These are phyloP conservation scores for Piper longum DNA, from an alignment of 164 flowering plant genomes.

Conservation along the genomic window DNA sequence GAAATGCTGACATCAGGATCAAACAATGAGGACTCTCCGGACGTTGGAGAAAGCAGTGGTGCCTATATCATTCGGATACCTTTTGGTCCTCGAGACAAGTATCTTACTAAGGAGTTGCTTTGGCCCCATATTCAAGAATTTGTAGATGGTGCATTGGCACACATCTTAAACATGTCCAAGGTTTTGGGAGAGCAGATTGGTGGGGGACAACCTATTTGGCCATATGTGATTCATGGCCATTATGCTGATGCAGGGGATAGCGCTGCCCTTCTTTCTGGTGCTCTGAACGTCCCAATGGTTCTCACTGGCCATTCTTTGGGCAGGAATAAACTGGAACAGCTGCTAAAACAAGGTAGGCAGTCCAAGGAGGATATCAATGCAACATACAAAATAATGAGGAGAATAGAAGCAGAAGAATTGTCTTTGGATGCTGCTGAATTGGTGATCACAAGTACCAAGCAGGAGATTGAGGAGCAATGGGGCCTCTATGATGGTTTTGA, in stretches of 20 bases:
- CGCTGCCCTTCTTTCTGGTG: constrained; percentile 92
- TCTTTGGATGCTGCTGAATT: constrained; percentile 95
- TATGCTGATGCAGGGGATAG: constrained; percentile 97
- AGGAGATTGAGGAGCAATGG: constrained; percentile 96
- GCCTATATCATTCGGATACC: constrained; percentile 85
- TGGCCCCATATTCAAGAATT: constrained; percentile 92
- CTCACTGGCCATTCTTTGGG: constrained; percentile 94
- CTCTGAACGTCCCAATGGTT: constrained; percentile 89
- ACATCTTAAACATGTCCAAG: constrained; percentile 76
- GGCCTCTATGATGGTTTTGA: constrained; percentile 94
- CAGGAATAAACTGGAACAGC: constrained; percentile 85
- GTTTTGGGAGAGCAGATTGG: constrained; percentile 87
- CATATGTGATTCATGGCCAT: constrained; percentile 85
- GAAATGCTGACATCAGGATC: constrained; percentile 63
- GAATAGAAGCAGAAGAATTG: constrained; percentile 94
- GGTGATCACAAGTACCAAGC: constrained; percentile 85
- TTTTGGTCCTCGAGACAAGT: constrained; percentile 73
- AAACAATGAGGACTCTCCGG: constrained; percentile 41
- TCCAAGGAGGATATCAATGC: constrained; percentile 86
- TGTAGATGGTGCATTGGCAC: constrained; percentile 85
- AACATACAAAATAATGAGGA: constrained; percentile 76
- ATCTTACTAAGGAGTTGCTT: constrained; percentile 58
- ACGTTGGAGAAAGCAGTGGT: constrained; percentile 83
- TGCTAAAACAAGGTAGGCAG: constrained; percentile 89
- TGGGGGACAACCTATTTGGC: constrained; percentile 71